Conservation (phyloP, 495 filamentous ascomycete species). For the Trichoderma asperelloides region DNA sequence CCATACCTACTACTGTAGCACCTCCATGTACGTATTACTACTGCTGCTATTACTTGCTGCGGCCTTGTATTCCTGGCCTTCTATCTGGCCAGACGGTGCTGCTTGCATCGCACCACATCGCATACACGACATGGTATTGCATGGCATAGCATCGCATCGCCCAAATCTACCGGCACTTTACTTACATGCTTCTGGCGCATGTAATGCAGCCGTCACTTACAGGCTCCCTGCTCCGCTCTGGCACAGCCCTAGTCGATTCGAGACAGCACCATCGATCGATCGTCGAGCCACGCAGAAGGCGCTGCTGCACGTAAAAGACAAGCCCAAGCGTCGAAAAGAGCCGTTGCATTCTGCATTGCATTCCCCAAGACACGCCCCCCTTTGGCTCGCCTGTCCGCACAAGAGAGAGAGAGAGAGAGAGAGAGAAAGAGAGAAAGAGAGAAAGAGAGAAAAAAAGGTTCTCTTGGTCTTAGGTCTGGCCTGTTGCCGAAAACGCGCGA, state of each 20-base stretch:
- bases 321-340: not conserved
- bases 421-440: too few relatives aligned
- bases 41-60: not conserved
- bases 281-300: not conserved
- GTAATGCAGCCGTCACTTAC: constrained; percentile 4
- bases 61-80: not conserved
- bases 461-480: too few relatives aligned
- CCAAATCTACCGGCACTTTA: not conserved
- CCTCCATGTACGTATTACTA: not conserved
- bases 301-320: not conserved
- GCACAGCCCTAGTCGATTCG: constrained; percentile 1
- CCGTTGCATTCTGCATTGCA: not conserved
- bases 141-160: too few relatives aligned
- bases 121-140: too few relatives aligned
- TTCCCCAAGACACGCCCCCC: too few relatives aligned
- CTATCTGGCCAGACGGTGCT: not conserved
- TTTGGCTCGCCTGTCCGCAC: too few relatives aligned
- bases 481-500: too few relatives aligned
- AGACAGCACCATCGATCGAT: not conserved
- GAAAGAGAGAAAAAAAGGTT: too few relatives aligned
- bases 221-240: not conserved
- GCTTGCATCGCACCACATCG: not conserved
- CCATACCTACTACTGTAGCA: not conserved
- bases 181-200: constrained; percentile 4
- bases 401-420: too few relatives aligned